Percentiles rank a stretch among this genome's conserved stretches.
These are phyloP conservation scores for Aspergillus vadensis DNA, from an alignment of 2,329 filamentous ascomycete species.

Conservation along the genomic window DNA sequence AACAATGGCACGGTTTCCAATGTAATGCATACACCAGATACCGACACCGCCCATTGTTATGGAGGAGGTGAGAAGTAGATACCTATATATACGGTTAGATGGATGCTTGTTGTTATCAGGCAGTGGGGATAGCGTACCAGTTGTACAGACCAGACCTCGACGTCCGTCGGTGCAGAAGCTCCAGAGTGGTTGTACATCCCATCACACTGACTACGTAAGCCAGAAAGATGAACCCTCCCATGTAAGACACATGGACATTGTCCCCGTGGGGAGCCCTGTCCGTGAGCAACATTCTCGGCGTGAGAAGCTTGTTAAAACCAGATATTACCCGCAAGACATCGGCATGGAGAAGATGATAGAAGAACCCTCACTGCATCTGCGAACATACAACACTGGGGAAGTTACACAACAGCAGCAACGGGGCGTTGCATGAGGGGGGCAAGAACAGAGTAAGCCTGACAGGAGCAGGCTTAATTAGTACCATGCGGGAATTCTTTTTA, in stretches of 20 bases:
- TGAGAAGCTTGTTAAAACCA: background rate
- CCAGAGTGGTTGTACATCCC: slow-evolving; percentile 76
- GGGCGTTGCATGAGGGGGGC: background rate
- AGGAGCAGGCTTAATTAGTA: background rate
- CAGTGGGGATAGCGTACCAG: slow-evolving; percentile 54
- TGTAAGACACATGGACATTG: slow-evolving; percentile 26
- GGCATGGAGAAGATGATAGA: background rate
- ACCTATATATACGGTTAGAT: slow-evolving; percentile 44
- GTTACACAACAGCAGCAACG: background rate
- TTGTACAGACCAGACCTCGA: slow-evolving; percentile 69
- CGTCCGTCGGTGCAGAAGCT: slow-evolving; percentile 76
- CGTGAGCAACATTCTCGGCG: slow-evolving; percentile 24
- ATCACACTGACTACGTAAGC: slow-evolving; percentile 71
- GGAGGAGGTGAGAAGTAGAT: slow-evolving; percentile 65
- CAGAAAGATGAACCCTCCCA: slow-evolving; percentile 67
- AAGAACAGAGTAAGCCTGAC: slow-evolving; percentile 1
- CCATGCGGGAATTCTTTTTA: background rate
- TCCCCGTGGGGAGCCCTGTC: slow-evolving; percentile 13
- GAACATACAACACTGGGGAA: background rate
- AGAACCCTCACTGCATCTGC: background rate
- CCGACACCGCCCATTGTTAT: slow-evolving; percentile 73
- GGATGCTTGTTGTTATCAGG: background rate
- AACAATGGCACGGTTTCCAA: slow-evolving; percentile 77
- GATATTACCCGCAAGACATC: background rate
- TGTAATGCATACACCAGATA: slow-evolving; percentile 81